Evolutionary conservation across 1,284 basidiomycete species (phyloP), one percentile per base, ranked within the genome.

Genomic region (Bjerkandera adusta): DNA sequence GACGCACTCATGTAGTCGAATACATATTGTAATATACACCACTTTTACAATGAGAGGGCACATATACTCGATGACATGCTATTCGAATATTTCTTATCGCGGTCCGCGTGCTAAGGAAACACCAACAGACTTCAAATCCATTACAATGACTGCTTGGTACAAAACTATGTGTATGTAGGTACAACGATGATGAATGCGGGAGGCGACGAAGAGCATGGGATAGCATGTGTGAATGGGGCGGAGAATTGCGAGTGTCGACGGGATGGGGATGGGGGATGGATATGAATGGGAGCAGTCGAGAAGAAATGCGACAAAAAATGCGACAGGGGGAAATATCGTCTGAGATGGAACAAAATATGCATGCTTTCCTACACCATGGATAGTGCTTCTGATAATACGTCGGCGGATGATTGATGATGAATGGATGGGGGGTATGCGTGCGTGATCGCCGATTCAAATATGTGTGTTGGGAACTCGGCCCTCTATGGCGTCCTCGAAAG

Each of bases 81-180:
- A n/a, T n/a, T n/a, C n/a, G n/a, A n/a, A n/a, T n/a, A n/a, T n/a
- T n/a, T n/a, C n/a, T n/a, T n/a, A n/a, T n/a, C n/a, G n/a, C n/a
- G n/a, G n/a, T n/a, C n/a, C n/a, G n/a, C n/a, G n/a, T n/a, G n/a
- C n/a, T n/a, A n/a, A n/a, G n/a, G n/a, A n/a, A n/a, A n/a, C n/a
- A n/a, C n/a, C n/a, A n/a, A n/a, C n/a, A n/a, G n/a, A n/a, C n/a
- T n/a, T 6, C 49, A 57, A 29, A 49, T 30, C 25, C 57, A 59
- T 45, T 49, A 46, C 27, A 30, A 35, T 11, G 47, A 49, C 8
- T 57, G 56, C 33, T 38, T 38, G 21, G 51, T 44, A 54, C 52
- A 55, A 36, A 50, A 48, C 49, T 41, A 58, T 48, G 48, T 26
- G 42, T 36, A 41, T 13, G 27, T 25, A 41, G 36, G 32, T 30